phyloP scores from a whole-genome alignment of 805 yeast species.

The Candida coleopterorum region DNA sequence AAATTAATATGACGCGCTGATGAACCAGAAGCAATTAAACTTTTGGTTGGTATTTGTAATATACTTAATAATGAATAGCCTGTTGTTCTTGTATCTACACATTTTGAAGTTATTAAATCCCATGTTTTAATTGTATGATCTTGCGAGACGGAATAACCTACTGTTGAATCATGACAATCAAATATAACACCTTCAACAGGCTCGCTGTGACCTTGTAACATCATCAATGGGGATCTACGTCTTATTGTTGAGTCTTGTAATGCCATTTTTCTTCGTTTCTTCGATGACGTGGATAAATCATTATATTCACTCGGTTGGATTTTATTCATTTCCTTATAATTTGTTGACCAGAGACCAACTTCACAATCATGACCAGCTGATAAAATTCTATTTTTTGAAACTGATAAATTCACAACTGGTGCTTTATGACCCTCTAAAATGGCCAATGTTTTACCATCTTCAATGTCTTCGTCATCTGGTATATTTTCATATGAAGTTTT shows the following conservation, averaged over 20 bases:
- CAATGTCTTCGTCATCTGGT: constrained; percentile 37
- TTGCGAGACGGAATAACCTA: constrained; percentile 90
- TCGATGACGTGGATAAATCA: constrained; percentile 69
- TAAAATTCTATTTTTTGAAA: constrained; percentile 58
- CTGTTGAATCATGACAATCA: constrained; percentile 67
- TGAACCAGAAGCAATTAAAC: constrained; percentile 87
- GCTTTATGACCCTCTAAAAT: constrained; percentile 87
- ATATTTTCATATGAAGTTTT: constrained; percentile 51
- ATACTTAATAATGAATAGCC: constrained; percentile 80
- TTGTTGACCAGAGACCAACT: constrained; percentile 86
- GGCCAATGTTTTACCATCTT: constrained; percentile 74
- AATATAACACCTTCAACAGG: constrained; percentile 86
- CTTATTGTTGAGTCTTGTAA: constrained; percentile 68
- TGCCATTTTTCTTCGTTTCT: constrained; percentile 82
- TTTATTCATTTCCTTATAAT: constrained; percentile 73
- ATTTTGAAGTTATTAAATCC: constrained; percentile 85
- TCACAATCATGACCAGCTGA: constrained; percentile 82
- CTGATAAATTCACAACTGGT: constrained; percentile 73
- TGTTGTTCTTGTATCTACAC: constrained; percentile 84
- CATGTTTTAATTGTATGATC: constrained; percentile 95
- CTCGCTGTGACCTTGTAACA: constrained; percentile 74
- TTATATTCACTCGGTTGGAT: constrained; percentile 44
- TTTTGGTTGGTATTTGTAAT: constrained; percentile 58
- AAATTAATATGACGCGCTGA: constrained; percentile 95
- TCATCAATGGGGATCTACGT: constrained; percentile 76